phyloP scores from a whole-genome alignment of 176 grass and related monocot species.

The maize (Zea mays) region Zm-B73-REFERENCE-NAM-5.0 NC_050100.1:189267501-189268000 shows the following conservation, averaged over 20 bases:
- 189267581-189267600: too few species aligned
- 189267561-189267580: too few species aligned
- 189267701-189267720: background rate
- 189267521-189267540: too few species aligned
- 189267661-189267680: background rate
- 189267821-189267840: background rate
- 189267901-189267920: background rate
- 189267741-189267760: background rate
- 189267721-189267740: background rate
- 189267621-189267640: too few species aligned
- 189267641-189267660: too few species aligned
- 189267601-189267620: too few species aligned
- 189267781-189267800: background rate
- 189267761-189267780: background rate
- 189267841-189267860: too few species aligned
- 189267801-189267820: background rate
- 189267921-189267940: background rate
- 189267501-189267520: too few species aligned
- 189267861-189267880: too few species aligned
- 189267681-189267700: background rate
- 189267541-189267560: too few species aligned
- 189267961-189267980: background rate
- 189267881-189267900: background rate
- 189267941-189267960: background rate
- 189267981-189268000: slow-evolving; percentile 10